Evolutionary conservation across 495 filamentous ascomycete genomes (phyloP).

Genomic region (Neurospora sp.): DNA sequence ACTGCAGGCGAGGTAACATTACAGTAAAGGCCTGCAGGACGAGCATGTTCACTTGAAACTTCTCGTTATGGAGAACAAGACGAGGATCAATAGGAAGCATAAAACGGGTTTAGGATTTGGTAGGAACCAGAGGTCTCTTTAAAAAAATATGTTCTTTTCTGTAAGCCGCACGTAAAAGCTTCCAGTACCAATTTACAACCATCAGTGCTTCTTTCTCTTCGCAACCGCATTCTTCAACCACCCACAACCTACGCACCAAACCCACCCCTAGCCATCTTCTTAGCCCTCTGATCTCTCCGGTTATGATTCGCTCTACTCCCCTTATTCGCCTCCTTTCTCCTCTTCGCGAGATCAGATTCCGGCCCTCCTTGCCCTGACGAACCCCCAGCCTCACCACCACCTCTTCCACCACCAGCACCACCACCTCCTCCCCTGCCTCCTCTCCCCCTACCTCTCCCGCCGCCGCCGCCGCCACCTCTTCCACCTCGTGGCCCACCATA

Average conservation of each 20-base stretch:
- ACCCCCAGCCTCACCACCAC: constrained; percentile 48
- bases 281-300: constrained; percentile 61
- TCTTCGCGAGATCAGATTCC: constrained; percentile 40
- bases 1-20: no score
- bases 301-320: constrained; percentile 53
- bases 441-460: constrained; percentile 27
- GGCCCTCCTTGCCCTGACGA: constrained; percentile 45
- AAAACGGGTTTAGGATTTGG: no score
- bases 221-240: no score
- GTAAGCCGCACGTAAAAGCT: no score
- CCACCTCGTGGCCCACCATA: constrained; percentile 33
- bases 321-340: constrained; percentile 57
- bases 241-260: constrained; percentile 27
- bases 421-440: constrained; percentile 39
- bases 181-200: no score
- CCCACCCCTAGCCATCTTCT: constrained; percentile 62
- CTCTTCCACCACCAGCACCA: constrained; percentile 37
- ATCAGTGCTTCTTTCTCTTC: not conserved
- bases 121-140: no score
- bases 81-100: no score
- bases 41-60: no score
- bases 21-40: no score
- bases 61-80: no score
- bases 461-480: constrained; percentile 21
- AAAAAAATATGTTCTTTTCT: no score